Conservation (phyloP, 2,329 filamentous ascomycete genomes). For the Stagonosporopsis chrysanthemi region DNA sequence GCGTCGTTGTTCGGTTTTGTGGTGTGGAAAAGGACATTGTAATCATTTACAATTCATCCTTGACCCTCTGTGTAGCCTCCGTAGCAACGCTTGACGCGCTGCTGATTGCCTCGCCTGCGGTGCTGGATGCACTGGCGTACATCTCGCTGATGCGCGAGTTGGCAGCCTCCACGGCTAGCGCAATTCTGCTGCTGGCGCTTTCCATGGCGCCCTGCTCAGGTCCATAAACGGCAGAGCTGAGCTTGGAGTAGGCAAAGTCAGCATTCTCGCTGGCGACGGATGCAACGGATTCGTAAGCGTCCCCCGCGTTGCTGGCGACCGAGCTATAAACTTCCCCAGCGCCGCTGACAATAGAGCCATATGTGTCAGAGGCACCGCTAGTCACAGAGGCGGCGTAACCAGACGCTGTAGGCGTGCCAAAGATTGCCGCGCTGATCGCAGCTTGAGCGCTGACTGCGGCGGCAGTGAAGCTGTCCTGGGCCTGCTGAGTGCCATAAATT, state of each 20-base stretch:
- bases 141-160: constrained; percentile 53
- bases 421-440: constrained; percentile 64
- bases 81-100: constrained; percentile 48
- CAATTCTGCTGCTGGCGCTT: constrained; percentile 53
- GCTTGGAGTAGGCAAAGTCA: constrained; percentile 40
- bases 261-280: constrained; percentile 55
- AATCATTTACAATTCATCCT: constrained; percentile 59
- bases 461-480: constrained; percentile 61
- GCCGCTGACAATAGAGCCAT: constrained; percentile 56
- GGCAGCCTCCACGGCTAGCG: constrained; percentile 54
- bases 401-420: constrained; percentile 61
- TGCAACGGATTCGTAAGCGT: constrained; percentile 56
- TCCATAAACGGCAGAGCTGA: constrained; percentile 58
- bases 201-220: constrained; percentile 56
- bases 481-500: constrained; percentile 64
- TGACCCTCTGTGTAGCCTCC: constrained; percentile 55
- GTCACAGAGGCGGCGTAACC: constrained; percentile 48
- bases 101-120: constrained; percentile 57
- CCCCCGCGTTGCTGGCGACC: constrained; percentile 55
- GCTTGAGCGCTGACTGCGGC: constrained; percentile 63
- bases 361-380: constrained; percentile 41
- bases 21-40: not conserved
- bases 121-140: constrained; percentile 47
- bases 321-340: constrained; percentile 57
- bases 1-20: not conserved